phyloP scores from a whole-genome alignment of 23 red algal genomes.

The Gracilaria vermiculophylla region DNA sequence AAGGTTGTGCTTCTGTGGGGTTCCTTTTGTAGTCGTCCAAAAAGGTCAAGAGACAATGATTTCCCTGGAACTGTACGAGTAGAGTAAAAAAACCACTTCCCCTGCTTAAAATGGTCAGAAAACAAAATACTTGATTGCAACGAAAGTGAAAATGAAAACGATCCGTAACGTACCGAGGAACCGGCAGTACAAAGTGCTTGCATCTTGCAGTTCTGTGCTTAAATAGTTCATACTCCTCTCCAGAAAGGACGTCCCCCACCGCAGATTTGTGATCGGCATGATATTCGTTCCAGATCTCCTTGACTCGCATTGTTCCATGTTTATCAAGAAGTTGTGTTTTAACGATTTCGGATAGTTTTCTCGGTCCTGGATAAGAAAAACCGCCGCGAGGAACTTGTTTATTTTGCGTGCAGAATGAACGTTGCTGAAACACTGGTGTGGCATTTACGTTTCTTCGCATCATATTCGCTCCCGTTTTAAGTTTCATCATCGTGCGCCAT shows the following conservation, averaged over 20 bases:
- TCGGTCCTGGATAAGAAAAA: constrained; percentile 62
- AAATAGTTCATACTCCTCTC: constrained; percentile 49
- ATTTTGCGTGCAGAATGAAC: background rate
- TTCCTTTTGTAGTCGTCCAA: constrained; percentile 71
- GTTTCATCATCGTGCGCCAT: background rate
- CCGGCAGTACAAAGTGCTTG: constrained; percentile 49
- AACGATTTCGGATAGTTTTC: constrained; percentile 56
- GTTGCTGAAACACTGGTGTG: background rate
- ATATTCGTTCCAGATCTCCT: constrained; percentile 74
- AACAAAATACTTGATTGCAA: background rate
- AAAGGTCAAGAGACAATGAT: constrained; percentile 52
- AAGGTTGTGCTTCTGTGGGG: constrained; percentile 45
- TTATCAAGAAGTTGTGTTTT: constrained; percentile 66
- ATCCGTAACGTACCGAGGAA: constrained; percentile 32
- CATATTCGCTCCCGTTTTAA: background rate
- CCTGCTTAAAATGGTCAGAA: background rate
- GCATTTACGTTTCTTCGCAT: background rate
- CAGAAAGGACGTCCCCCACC: constrained; percentile 52
- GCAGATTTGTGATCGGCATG: constrained; percentile 48
- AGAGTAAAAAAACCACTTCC: constrained; percentile 59
- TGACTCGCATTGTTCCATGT: constrained; percentile 31
- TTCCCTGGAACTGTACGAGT: constrained; percentile 68
- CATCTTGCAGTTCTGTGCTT: constrained; percentile 48
- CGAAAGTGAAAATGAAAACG: background rate
- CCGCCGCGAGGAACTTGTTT: constrained; percentile 8